Evolutionary conservation across 352 stramenopile genomes (phyloP).

Genomic region (Phytopythium ostracodes): DNA sequence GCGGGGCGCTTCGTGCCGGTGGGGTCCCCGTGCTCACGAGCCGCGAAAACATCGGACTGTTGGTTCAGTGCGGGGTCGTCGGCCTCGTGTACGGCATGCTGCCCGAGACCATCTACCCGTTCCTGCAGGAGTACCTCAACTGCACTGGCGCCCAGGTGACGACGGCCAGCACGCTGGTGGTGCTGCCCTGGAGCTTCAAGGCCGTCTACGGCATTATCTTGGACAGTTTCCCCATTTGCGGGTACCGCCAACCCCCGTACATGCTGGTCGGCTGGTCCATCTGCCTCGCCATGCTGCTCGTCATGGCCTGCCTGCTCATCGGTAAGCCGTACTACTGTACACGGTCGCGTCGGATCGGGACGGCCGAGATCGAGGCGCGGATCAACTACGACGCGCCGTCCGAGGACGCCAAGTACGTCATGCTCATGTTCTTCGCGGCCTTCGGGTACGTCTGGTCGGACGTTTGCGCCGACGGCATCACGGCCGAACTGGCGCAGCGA

Average conservation of each 20-base stretch:
- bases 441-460: conserved; percentile 75
- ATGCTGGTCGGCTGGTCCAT: conserved; percentile 63
- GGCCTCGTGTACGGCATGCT: conserved; percentile 45
- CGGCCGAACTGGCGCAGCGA: conserved; percentile 38
- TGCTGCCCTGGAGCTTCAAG: conserved; percentile 59
- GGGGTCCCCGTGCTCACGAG: conserved; percentile 27
- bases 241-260: conserved; percentile 70
- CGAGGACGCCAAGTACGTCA: conserved; percentile 47
- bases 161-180: conserved; percentile 25
- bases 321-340: conserved; percentile 52
- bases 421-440: conserved; percentile 65
- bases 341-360: conserved; percentile 18
- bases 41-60: conserved; percentile 30
- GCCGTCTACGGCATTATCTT: conserved; percentile 76
- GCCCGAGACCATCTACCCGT: conserved; percentile 47
- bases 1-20: conserved; percentile 35
- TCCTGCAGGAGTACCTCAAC: conserved; percentile 50
- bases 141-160: conserved; percentile 24
- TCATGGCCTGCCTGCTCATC: conserved; percentile 37
- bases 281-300: conserved; percentile 34
- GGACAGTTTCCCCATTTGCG: conserved; percentile 77
- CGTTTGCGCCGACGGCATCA: conserved; percentile 59
- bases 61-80: conserved; percentile 46
- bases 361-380: conserved; percentile 13
- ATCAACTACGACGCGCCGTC: conserved; percentile 30